phyloP scores from a whole-genome alignment of 208 protist genomes.

The Acanthamoeba culbertsoni region DNA sequence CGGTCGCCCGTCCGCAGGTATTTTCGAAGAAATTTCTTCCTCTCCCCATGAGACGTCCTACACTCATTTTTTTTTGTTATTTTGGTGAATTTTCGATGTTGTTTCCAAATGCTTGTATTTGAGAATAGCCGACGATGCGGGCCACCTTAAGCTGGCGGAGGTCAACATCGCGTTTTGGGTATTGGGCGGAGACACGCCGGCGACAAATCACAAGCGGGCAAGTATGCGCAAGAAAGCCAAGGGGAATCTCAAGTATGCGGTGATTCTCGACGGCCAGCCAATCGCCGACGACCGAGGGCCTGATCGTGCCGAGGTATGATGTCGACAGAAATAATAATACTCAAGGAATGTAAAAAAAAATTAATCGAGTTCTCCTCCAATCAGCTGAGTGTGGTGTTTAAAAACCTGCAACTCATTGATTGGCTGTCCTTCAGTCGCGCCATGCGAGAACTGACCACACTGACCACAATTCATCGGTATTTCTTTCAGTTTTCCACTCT shows the following conservation, averaged over 20 bases:
- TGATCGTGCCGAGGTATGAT: not conserved
- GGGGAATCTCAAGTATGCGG: not conserved
- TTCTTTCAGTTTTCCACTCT: too few species aligned
- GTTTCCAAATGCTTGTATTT: too few species aligned
- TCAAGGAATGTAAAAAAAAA: not conserved
- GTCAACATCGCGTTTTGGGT: not conserved
- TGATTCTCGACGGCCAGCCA: not conserved
- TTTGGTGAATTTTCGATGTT: too few species aligned
- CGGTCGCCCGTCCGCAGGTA: not conserved
- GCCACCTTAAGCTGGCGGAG: not conserved
- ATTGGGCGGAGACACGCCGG: not conserved
- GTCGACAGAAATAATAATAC: not conserved
- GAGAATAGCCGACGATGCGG: not conserved
- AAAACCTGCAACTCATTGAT: not conserved
- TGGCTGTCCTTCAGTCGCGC: not conserved
- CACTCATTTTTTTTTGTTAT: too few species aligned
- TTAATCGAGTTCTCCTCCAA: not conserved
- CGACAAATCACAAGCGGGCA: not conserved
- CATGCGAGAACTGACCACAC: not conserved
- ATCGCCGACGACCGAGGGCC: not conserved
- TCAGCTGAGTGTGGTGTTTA: not conserved
- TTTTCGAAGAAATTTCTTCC: too few species aligned
- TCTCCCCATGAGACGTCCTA: too few species aligned
- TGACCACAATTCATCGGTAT: not conserved
- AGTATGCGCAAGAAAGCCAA: not conserved